Evolutionary conservation across 495 filamentous ascomycete species (phyloP).

Genomic region (Talaromyces borbonicus): DNA sequence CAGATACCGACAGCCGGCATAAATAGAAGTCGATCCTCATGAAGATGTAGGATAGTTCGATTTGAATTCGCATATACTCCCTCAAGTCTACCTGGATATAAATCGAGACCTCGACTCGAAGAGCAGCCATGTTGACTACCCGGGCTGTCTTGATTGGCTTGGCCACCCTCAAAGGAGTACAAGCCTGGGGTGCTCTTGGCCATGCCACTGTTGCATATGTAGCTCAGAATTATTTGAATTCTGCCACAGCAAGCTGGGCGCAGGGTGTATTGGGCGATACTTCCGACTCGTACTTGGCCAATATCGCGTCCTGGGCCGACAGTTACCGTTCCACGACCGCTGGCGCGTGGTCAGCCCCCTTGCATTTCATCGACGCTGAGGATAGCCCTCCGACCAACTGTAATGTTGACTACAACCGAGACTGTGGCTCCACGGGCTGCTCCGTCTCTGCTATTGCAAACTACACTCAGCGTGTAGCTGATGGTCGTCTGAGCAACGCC

Average conservation of each 20-base stretch:
- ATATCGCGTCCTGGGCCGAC: slow-evolving; percentile 21
- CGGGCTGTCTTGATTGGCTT: not conserved
- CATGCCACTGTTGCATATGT: slow-evolving; percentile 54
- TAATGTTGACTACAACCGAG: slow-evolving; percentile 43
- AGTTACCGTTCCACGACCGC: slow-evolving; percentile 39
- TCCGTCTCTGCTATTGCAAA: slow-evolving; percentile 52
- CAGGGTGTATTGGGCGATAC: slow-evolving; percentile 23
- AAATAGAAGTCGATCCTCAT: no score
- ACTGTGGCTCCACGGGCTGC: slow-evolving; percentile 47
- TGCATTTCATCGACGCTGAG: slow-evolving; percentile 36
- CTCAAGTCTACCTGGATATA: not conserved
- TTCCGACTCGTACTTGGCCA: not conserved
- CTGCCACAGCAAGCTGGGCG: slow-evolving; percentile 51
- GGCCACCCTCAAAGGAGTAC: not conserved
- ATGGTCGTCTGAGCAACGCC: not conserved
- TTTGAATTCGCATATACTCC: not conserved
- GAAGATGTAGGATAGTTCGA: no score
- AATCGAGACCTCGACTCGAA: not conserved
- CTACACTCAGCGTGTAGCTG: slow-evolving; percentile 22
- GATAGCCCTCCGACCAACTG: slow-evolving; percentile 50
- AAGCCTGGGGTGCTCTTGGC: slow-evolving; percentile 48
- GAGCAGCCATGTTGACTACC: not conserved
- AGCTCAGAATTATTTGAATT: slow-evolving; percentile 47
- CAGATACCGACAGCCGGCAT: no score
- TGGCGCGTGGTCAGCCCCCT: slow-evolving; percentile 48